Conservation (phyloP, 768 basidiomycete genomes). For the Phaeotremella fagi region DNA sequence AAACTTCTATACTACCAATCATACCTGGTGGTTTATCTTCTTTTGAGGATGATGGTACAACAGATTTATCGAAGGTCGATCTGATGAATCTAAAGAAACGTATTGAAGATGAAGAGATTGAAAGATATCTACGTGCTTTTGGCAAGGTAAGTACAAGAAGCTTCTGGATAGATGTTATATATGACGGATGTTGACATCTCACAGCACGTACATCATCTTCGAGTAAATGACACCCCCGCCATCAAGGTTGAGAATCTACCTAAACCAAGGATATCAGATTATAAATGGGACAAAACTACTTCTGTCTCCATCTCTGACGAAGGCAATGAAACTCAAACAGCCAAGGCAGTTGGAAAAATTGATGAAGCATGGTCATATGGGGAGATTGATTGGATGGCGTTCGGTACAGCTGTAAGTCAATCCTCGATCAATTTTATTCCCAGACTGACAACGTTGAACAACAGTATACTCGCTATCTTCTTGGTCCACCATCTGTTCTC, state of each 20-base stretch:
- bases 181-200: background rate
- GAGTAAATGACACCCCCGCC: background rate
- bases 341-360: background rate
- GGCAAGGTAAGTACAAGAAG: background rate
- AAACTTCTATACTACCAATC: too few species aligned
- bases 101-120: slow-evolving; percentile 9
- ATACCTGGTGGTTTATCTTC: too few species aligned
- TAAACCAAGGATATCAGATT: background rate
- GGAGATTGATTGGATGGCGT: slow-evolving; percentile 8
- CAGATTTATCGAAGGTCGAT: too few species aligned
- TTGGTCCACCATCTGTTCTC: slow-evolving; percentile 3
- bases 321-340: background rate
- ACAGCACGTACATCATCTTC: slow-evolving; percentile 11
- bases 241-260: background rate
- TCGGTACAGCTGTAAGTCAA: slow-evolving; percentile 1
- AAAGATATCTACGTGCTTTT: slow-evolving; percentile 4
- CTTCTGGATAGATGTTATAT: too few species aligned
- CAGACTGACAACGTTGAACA: background rate
- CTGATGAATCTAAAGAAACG: background rate
- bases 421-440: background rate
- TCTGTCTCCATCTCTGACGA: background rate
- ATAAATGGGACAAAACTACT: background rate
- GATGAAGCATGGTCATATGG: background rate
- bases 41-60: background rate
- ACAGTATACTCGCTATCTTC: slow-evolving; percentile 9